A percentile compares a stretch with the other conserved stretches of the same genome.
phyloP scores from a whole-genome alignment of 495 filamentous ascomycete species.

The Evansstolkia leycettana region DNA sequence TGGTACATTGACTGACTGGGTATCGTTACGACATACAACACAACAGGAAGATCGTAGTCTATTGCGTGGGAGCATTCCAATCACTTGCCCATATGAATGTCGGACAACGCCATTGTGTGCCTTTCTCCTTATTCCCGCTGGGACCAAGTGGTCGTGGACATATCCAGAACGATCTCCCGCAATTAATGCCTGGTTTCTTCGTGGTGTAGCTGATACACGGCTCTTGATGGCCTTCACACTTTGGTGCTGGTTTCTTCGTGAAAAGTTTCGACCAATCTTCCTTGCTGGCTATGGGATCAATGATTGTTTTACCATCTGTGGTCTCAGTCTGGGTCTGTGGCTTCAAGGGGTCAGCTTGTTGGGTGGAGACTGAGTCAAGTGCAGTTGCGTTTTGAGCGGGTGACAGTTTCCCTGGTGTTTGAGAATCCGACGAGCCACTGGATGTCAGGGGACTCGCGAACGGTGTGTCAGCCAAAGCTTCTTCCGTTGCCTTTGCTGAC shows the following conservation, averaged over 20 bases:
- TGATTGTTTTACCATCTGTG: constrained; percentile 23
- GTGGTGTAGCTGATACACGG: constrained; percentile 70
- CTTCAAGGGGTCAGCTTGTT: neutral
- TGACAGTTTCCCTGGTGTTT: neutral
- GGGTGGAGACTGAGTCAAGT: no score
- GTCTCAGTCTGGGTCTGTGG: neutral
- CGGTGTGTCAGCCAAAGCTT: neutral
- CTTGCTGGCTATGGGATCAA: constrained; percentile 63
- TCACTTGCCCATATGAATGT: constrained; percentile 91
- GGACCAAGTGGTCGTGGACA: constrained; percentile 74
- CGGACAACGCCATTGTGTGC: constrained; percentile 70
- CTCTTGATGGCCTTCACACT: constrained; percentile 74
- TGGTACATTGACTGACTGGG: no score
- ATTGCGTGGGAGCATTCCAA: constrained; percentile 40
- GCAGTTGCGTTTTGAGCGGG: no score
- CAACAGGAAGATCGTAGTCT: no score
- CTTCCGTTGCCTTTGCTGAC: neutral
- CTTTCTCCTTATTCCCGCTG: constrained; percentile 66
- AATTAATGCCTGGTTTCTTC: constrained; percentile 79
- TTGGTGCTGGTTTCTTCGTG: constrained; percentile 57
- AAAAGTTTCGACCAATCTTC: constrained; percentile 83
- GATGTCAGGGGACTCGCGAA: neutral
- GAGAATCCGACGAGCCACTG: neutral
- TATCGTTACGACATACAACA: no score
- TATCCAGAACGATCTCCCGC: constrained; percentile 77